Conservation (phyloP, 768 basidiomycete species). For the Boletus bicolor region DNA sequence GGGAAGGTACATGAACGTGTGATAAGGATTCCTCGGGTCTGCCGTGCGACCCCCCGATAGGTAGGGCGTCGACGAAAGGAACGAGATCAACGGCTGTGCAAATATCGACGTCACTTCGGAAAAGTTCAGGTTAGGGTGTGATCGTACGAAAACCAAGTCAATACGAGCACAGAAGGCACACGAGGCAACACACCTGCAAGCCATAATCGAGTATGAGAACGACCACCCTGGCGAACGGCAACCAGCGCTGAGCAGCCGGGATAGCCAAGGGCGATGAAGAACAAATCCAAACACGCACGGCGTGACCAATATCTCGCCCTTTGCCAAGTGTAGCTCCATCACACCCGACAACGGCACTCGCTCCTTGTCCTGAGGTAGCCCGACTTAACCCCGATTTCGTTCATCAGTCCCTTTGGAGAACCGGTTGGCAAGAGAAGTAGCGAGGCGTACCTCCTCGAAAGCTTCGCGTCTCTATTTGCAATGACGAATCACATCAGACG, state of each 20-base stretch:
- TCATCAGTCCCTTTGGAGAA: neutral
- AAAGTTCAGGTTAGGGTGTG: constrained; percentile 73
- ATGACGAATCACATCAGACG: neutral
- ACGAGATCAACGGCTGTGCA: constrained; percentile 77
- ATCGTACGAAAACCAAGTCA: neutral
- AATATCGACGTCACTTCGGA: constrained; percentile 80
- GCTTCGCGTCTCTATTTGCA: constrained; percentile 72
- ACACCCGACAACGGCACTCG: constrained; percentile 76
- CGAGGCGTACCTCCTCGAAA: constrained; percentile 71
- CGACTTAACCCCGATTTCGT: constrained; percentile 53
- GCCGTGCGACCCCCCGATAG: constrained; percentile 53
- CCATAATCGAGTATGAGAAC: constrained; percentile 80
- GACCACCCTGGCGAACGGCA: constrained; percentile 56
- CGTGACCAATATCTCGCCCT: constrained; percentile 70
- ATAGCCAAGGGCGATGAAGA: neutral
- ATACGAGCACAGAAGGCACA: neutral
- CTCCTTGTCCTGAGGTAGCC: constrained; percentile 66
- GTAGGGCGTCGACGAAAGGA: constrained; percentile 60
- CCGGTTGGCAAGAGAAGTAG: neutral
- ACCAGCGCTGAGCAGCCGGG: neutral
- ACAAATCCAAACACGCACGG: constrained; percentile 56
- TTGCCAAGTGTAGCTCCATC: constrained; percentile 75
- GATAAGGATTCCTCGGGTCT: constrained; percentile 52
- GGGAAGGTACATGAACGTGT: constrained; percentile 56
- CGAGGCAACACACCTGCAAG: constrained; percentile 46